phyloP scores from a whole-genome alignment of 768 basidiomycete species.

The Trametes cingulata region DNA sequence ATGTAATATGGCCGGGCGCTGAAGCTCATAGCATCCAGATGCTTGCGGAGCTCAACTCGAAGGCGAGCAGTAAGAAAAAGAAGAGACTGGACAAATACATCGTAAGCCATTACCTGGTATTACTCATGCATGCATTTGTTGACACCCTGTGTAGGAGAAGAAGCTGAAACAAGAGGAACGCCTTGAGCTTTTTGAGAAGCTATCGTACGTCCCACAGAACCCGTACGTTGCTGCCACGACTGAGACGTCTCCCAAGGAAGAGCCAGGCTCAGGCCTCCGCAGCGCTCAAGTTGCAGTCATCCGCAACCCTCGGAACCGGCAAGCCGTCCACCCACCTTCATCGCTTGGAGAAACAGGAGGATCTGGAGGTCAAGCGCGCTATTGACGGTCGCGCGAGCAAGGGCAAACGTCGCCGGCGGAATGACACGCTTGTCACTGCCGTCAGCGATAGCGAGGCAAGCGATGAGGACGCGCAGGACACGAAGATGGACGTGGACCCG shows the following conservation, averaged over 20 bases:
- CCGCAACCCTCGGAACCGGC: constrained; percentile 82
- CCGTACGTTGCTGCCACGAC: constrained; percentile 1
- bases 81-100: constrained; percentile 92
- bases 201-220: constrained; percentile 59
- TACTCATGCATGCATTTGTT: not conserved
- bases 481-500: constrained; percentile 3
- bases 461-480: constrained; percentile 36
- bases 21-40: constrained; percentile 15
- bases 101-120: constrained; percentile 44
- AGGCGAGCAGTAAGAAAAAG: constrained; percentile 83
- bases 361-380: constrained; percentile 55
- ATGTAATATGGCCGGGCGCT: too few relatives aligned
- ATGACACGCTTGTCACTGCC: not conserved
- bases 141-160: constrained; percentile 62
- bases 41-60: constrained; percentile 56
- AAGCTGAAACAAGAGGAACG: constrained; percentile 92
- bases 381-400: constrained; percentile 50
- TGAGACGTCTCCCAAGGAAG: constrained; percentile 50
- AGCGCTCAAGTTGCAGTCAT: constrained; percentile 67
- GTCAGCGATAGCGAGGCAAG: constrained; percentile 29
- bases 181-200: constrained; percentile 70
- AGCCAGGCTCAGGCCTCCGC: constrained; percentile 69
- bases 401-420: constrained; percentile 44
- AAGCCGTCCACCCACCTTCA: constrained; percentile 61
- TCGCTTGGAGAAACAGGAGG: constrained; percentile 57